Evolutionary conservation across 1,139 yeast species (phyloP), one percentile per base, ranked within the genome.

Genomic region (Geotrichum siamense): DNA sequence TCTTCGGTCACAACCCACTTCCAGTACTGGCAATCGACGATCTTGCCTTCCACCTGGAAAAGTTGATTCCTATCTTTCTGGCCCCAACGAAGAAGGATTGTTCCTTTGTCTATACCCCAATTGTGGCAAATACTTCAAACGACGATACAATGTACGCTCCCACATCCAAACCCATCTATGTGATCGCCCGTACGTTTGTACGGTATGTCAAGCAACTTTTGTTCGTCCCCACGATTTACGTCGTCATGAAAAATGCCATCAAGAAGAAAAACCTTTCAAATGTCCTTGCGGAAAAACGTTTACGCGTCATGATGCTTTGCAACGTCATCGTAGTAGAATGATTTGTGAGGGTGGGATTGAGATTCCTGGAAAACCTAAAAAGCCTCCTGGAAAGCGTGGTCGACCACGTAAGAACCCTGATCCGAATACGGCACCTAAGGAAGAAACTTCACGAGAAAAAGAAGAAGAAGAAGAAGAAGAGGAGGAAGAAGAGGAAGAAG

Each of bases 151-250:
- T 60, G 87, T 86, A n/a, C 72, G 97, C 50, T 86, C 96, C 0
- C 99, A 93, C 61, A 89, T 93, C 47, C 98, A 93, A 61, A 93
- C 98, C 0, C 99, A 93, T 69, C 68, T 93, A 43, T 81, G 93
- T 61, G 98, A 93, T 62, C 70, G 97, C 46, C 99, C 99, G 3
- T 79, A 82, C 57, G 50, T 62, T 2, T 83, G 91, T 61, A 76
- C 78, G 3, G 54, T 56, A 10, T 76, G 81, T 55, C 64, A 65
- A 5, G 80, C 84, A 51, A 72, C 79, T 40, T 84, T 84, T 64
- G 94, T 84, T 13, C 70, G 94, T 38, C 96, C 93, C 53, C 98
- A 93, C 60, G 99, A 93, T 64, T 70, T 93, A 55, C 77, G 87
- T 48, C 75, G 99, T 50, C 99, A 93, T 58, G 79, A 78, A 50